Base-by-base conservation (phyloP, 257 asterid genomes). In the Coffea eugenioides region DNA sequence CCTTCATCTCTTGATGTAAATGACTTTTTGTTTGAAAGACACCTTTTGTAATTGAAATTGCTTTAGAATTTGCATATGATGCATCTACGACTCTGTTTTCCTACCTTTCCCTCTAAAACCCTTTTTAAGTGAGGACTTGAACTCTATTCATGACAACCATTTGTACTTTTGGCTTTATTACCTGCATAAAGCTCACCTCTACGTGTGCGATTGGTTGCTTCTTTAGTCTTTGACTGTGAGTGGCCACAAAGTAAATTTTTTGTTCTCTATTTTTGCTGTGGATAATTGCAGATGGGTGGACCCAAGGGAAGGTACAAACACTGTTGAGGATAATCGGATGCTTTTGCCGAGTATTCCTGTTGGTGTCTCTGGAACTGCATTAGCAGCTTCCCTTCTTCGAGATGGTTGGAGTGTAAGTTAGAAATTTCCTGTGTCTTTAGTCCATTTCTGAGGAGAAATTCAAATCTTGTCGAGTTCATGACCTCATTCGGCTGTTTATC, bases 351-450 rank as follows among this genome's bases (percentile, higher is more conserved):
- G 80, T 76, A 79, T 93, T 82, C 98, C 99, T 8, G 77, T 82
- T 36, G 99, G 98, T 45, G 89, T 95, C 84, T 95, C 99, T 31
- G 99, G 97, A 82, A 93, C 99, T 25, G 97, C 99, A 66, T 88
- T 93, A 81, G 98, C 99, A 27, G 97, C 98, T 80, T 90, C 99
- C 73, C 98, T 95, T 84, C 94, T 95, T 79, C 92, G 98, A 79
- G 98, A 93, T 69, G 99, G 99, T 82, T 95, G 99, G 99, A 90
- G 93, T 85, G 98, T 94, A 80, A 94, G 97, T 87, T 68, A 6
- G 2, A 45, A 41, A 25, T 83, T 39, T 4, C 43, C 20, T 20
- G 46, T 59, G 13, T 76, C 36, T 39, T 41, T 21, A 6, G 59
- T 27, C 45, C 74, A n/a, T 82, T 45, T 71, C 16, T 27, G 71